Conservation (phyloP, 78 protist genomes). For the Diacronema lutheri region DNA sequence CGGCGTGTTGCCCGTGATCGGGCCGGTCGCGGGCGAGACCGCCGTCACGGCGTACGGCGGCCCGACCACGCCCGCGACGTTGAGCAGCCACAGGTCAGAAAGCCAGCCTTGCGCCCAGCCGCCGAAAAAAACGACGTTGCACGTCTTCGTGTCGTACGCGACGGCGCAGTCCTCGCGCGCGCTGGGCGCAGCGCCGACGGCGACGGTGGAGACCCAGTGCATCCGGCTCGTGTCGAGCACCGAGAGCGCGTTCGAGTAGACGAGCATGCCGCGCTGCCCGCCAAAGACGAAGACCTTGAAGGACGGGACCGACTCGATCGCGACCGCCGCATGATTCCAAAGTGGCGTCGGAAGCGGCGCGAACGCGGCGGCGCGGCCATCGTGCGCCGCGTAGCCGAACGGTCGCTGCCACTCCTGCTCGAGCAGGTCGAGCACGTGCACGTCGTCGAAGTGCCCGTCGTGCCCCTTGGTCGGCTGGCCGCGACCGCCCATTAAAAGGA, state of each 20-base stretch:
- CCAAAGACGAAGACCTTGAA: not conserved
- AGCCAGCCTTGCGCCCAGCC: conserved; percentile 40
- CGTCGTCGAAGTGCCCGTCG: not conserved
- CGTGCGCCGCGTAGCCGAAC: not conserved
- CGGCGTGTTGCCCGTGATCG: conserved; percentile 18
- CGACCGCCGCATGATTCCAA: not conserved
- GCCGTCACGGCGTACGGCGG: conserved; percentile 33
- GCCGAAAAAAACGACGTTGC: conserved; percentile 7
- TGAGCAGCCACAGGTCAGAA: not conserved
- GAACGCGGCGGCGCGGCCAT: not conserved
- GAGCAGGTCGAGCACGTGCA: not conserved
- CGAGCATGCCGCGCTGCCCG: not conserved
- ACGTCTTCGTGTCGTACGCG: conserved; percentile 6
- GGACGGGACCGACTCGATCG: not conserved
- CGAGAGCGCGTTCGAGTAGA: not conserved
- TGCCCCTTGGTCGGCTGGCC: not conserved
- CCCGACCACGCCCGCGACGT: conserved; percentile 33
- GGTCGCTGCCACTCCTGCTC: not conserved
- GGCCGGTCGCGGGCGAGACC: not conserved
- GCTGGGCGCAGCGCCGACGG: not conserved
- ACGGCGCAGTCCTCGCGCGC: conserved; percentile 24
- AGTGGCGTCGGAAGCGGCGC: not conserved
- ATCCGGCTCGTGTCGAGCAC: not conserved
- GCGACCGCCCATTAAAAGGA: not conserved
- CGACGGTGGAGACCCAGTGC: not conserved